phyloP scores from a whole-genome alignment of 345 rosid species.

The Mangifera indica region DNA sequence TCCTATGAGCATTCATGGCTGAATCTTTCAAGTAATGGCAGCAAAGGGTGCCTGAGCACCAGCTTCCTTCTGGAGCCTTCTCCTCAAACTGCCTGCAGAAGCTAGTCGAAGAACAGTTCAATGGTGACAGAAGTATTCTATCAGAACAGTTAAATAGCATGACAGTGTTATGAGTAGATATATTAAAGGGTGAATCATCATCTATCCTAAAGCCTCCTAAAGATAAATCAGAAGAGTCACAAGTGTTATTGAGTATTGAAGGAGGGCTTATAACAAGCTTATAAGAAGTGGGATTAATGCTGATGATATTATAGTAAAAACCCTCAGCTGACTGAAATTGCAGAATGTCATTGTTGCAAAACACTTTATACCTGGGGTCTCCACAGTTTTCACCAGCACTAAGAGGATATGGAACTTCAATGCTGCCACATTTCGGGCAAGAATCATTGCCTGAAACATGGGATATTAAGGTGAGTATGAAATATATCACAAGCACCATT shows the following conservation, averaged over 20 bases:
- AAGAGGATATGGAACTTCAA: conserved; percentile 55
- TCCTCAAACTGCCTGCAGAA: conserved; percentile 52
- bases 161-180: conserved; percentile 55
- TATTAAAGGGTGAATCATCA: conserved; percentile 54
- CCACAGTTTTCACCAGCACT: conserved; percentile 53
- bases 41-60: conserved; percentile 51
- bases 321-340: conserved; percentile 43
- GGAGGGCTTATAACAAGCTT: conserved; percentile 53
- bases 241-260: conserved; percentile 26
- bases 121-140: conserved; percentile 39
- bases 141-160: conserved; percentile 56
- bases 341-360: conserved; percentile 40
- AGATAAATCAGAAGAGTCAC: conserved; percentile 47
- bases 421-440: conserved; percentile 56
- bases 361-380: conserved; percentile 42
- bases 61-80: conserved; percentile 22
- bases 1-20: conserved; percentile 47
- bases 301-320: conserved; percentile 41
- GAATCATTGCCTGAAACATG: conserved; percentile 26
- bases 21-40: conserved; percentile 65
- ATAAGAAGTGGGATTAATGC: conserved; percentile 32
- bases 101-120: conserved; percentile 53
- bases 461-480: conserved; percentile 26
- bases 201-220: conserved; percentile 47
- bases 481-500: conserved; percentile 26